These are phyloP conservation scores for Pneumocystis jirovecii DNA, from an alignment of 1,139 yeast species.

Conservation along the genomic window DNA sequence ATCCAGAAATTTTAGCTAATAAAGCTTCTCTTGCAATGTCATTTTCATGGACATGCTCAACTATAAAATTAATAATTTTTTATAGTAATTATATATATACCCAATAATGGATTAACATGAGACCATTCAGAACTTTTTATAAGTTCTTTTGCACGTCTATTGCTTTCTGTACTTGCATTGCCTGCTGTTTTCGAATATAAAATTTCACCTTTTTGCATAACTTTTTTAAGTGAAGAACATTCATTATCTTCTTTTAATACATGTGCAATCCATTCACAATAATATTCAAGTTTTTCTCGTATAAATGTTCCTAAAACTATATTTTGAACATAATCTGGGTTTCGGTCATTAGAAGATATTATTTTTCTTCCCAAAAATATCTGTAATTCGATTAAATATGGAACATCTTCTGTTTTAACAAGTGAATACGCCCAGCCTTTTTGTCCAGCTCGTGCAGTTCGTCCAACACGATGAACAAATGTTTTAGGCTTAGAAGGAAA, in stretches of 20 bases:
- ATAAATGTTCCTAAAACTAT: constrained; percentile 77
- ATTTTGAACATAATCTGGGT: constrained; percentile 51
- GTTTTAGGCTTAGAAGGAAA: constrained; percentile 86
- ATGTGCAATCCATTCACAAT: constrained; percentile 56
- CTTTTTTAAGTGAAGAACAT: constrained; percentile 46
- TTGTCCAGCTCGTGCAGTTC: constrained; percentile 98
- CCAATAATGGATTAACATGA: constrained; percentile 65
- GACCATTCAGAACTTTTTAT: constrained; percentile 74
- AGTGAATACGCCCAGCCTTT: constrained; percentile 96
- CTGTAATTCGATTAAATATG: constrained; percentile 81
- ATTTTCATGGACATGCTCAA: constrained; percentile 14
- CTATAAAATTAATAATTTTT: constrained; percentile 1
- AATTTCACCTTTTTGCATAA: constrained; percentile 75
- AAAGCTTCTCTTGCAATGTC: constrained; percentile 41
- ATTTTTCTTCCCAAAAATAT: constrained; percentile 76
- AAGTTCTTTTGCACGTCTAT: constrained; percentile 71
- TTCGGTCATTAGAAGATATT: constrained; percentile 31
- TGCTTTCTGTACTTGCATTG: constrained; percentile 71
- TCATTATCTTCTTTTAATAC: constrained; percentile 56
- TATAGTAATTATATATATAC: constrained; percentile 31
- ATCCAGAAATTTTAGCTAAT: constrained; percentile 51
- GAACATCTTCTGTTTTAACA: constrained; percentile 70
- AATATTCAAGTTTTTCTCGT: constrained; percentile 50
- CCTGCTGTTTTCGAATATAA: constrained; percentile 73
- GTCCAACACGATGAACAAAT: constrained; percentile 92